Evolutionary conservation across 163 green algal species (phyloP).

Genomic region (Chlorella variabilis): DNA sequence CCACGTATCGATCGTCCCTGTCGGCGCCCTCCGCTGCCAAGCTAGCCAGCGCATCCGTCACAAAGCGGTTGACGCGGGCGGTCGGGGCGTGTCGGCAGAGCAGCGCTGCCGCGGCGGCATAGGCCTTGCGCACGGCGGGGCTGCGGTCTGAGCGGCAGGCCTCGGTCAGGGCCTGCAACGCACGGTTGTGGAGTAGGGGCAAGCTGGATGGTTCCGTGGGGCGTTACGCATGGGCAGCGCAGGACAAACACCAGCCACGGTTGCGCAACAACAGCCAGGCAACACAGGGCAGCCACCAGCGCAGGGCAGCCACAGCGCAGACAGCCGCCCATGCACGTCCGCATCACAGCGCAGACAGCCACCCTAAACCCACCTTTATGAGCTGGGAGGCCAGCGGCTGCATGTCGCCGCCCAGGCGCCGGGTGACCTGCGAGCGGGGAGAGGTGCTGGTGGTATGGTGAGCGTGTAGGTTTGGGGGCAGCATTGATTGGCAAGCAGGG

Average conservation of each 20-base stretch:
- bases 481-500: too few relatives aligned
- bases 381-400: conserved; percentile 37
- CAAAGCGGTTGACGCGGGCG: conserved; percentile 66
- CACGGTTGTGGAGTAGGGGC: not conserved
- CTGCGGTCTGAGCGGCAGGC: conserved; percentile 65
- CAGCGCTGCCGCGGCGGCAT: conserved; percentile 67
- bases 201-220: too few relatives aligned
- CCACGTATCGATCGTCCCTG: conserved; percentile 48
- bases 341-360: not conserved
- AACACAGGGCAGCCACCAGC: not conserved
- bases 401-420: conserved; percentile 53
- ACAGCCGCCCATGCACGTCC: not conserved
- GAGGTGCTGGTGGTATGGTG: not conserved
- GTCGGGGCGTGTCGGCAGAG: conserved; percentile 62
- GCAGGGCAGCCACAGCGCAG: not conserved
- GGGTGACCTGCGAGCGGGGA: conserved; percentile 41
- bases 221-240: too few relatives aligned
- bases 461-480: not conserved
- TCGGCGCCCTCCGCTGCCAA: conserved; percentile 12
- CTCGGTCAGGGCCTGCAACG: conserved; percentile 56
- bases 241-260: too few relatives aligned
- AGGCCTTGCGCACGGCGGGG: conserved; percentile 67
- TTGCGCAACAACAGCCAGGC: too few relatives aligned
- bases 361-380: conserved; percentile 47
- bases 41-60: conserved; percentile 63